A percentile compares a stretch with the other conserved stretches of the same genome.
These are phyloP conservation scores for Iris pallida DNA, from an alignment of 116 monocot species.

Conservation along the genomic window DNA sequence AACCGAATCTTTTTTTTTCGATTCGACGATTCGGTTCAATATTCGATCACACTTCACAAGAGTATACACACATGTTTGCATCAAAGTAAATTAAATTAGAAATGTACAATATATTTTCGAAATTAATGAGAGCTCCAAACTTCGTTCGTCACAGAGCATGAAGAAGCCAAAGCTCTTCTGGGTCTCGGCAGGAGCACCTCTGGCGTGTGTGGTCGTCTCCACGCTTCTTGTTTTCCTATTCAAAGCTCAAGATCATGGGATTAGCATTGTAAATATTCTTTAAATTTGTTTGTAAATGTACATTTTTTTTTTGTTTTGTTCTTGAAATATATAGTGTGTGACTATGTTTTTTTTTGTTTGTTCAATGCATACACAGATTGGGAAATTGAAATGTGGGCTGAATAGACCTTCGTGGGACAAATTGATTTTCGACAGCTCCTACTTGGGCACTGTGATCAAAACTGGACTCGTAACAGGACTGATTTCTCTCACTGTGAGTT, in stretches of 20 bases:
- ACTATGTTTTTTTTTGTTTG: background rate
- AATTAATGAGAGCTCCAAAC: background rate
- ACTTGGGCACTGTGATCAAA: conserved; percentile 43
- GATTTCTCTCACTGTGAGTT: conserved; percentile 67
- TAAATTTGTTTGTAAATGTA: background rate
- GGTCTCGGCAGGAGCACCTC: conserved; percentile 75
- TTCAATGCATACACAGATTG: conserved; percentile 42
- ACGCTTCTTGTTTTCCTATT: conserved; percentile 60
- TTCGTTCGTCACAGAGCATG: conserved; percentile 40
- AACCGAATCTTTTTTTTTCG: too few species aligned
- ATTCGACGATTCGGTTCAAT: too few species aligned
- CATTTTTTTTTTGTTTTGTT: background rate
- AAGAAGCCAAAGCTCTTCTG: conserved; percentile 69
- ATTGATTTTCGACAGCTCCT: conserved; percentile 37
- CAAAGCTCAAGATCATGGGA: conserved; percentile 58
- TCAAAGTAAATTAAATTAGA: background rate
- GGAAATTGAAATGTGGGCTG: conserved; percentile 51
- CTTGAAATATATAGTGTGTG: background rate
- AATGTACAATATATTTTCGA: conserved; percentile 1
- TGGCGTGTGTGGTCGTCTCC: conserved; percentile 64
- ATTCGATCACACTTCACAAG: too few species aligned
- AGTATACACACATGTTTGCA: background rate
- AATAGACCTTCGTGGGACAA: conserved; percentile 78
- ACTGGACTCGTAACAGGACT: conserved; percentile 73
- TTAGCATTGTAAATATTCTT: conserved; percentile 51